Evolutionary conservation across 495 filamentous ascomycete species (phyloP).

Genomic region (Cetradonia linearis): DNA sequence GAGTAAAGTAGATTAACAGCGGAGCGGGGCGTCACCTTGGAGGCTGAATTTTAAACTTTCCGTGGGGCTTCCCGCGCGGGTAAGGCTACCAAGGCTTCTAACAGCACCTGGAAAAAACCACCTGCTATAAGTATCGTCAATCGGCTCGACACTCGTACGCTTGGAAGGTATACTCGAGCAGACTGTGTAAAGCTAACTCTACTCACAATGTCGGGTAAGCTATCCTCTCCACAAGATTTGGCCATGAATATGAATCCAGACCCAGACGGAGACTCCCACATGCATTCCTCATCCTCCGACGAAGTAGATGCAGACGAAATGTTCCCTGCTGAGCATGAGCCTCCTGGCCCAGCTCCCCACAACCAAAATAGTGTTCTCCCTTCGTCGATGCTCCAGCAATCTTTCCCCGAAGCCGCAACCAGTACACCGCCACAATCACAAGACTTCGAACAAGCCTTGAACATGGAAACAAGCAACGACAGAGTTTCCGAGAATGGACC

Average conservation of each 20-base stretch:
- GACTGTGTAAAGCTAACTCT: neutral
- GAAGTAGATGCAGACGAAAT: constrained; percentile 31
- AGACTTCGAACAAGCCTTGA: constrained; percentile 14
- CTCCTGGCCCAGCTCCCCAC: constrained; percentile 24
- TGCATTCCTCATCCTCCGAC: constrained; percentile 45
- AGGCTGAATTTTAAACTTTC: constrained; percentile 1
- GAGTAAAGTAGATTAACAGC: constrained; percentile 1
- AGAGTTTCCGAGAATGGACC: neutral
- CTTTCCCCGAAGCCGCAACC: constrained; percentile 42
- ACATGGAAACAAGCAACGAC: constrained; percentile 7
- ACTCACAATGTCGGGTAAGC: constrained; percentile 2
- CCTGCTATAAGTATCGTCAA: neutral
- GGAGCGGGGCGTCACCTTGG: constrained; percentile 6
- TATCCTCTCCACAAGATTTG: neutral
- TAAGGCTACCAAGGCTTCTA: neutral
- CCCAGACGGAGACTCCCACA: constrained; percentile 47
- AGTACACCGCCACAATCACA: constrained; percentile 28
- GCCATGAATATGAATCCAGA: constrained; percentile 26
- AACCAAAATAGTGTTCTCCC: constrained; percentile 34
- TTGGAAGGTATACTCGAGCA: neutral
- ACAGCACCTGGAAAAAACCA: neutral
- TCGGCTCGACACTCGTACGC: neutral
- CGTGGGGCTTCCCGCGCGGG: constrained; percentile 1
- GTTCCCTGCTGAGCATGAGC: constrained; percentile 25
- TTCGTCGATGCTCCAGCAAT: neutral